Conservation (phyloP, 352 stramenopile genomes). For the Pelagophyceae sp. region DNA sequence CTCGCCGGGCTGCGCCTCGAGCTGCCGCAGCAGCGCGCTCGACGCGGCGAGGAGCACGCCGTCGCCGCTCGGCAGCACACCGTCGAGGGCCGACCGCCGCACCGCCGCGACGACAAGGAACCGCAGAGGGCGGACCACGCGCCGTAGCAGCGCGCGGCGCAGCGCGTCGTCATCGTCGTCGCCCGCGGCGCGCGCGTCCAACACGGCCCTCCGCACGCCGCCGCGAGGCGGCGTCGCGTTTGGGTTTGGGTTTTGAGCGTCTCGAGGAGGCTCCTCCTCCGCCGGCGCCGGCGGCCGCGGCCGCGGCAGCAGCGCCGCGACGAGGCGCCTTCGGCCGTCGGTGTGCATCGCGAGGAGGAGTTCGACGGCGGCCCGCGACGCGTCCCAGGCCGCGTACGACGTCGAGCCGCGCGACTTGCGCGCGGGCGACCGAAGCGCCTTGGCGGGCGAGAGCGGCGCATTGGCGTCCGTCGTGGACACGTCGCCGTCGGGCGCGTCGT, state of each 20-base stretch:
- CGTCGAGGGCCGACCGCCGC: background rate
- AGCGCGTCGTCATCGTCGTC: background rate
- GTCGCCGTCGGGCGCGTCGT: background rate
- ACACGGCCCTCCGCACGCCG: background rate
- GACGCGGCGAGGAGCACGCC: background rate
- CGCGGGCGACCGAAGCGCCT: background rate
- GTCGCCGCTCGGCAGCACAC: background rate
- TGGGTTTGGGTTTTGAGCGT: too few species aligned
- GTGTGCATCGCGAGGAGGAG: background rate
- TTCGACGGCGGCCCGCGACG: constrained; percentile 1
- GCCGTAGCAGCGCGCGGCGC: background rate
- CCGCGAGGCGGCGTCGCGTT: too few species aligned
- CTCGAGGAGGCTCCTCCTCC: too few species aligned
- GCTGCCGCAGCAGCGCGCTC: background rate
- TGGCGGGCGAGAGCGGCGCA: background rate
- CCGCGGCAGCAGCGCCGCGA: background rate
- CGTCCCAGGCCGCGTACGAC: background rate
- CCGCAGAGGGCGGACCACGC: background rate
- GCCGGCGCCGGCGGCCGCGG: too few species aligned
- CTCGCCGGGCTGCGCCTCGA: background rate
- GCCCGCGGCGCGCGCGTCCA: background rate
- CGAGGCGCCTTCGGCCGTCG: background rate
- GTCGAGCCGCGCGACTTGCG: background rate
- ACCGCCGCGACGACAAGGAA: background rate
- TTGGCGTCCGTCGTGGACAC: background rate